Conservation (phyloP, 768 basidiomycete genomes). For the Coprinopsis marcescibilis region DNA sequence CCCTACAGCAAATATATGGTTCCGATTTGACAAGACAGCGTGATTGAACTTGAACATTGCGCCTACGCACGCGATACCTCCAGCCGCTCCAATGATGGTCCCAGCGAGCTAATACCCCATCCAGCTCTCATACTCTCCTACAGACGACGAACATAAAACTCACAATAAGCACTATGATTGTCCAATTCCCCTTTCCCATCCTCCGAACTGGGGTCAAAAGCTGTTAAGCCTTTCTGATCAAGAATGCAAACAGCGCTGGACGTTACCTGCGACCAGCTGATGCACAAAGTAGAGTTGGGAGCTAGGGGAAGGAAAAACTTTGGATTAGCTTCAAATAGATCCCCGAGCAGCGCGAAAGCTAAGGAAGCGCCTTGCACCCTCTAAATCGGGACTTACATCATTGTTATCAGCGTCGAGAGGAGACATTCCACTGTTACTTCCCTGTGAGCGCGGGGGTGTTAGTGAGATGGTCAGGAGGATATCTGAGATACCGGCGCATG, state of each 20-base stretch:
- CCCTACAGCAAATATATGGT: slow-evolving; percentile 20
- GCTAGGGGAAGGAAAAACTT: too few species aligned
- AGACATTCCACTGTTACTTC: slow-evolving; percentile 35
- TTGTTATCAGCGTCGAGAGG: slow-evolving; percentile 35
- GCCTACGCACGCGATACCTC: slow-evolving; percentile 24
- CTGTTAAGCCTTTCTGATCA: too few species aligned
- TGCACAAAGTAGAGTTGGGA: slow-evolving; percentile 41
- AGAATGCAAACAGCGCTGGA: too few species aligned
- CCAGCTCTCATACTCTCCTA: too few species aligned
- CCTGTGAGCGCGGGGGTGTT: too few species aligned
- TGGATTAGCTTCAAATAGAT: too few species aligned
- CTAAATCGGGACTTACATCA: slow-evolving; percentile 27
- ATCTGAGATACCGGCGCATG: too few species aligned
- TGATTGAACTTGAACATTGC: slow-evolving; percentile 29
- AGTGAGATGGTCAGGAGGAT: too few species aligned
- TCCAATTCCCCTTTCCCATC: slow-evolving; percentile 19
- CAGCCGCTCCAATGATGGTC: slow-evolving; percentile 17
- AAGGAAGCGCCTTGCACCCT: background rate
- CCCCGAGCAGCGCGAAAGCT: background rate
- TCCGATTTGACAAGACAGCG: slow-evolving; percentile 25
- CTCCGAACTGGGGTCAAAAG: slow-evolving; percentile 24
- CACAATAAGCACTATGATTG: slow-evolving; percentile 25
- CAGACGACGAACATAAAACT: too few species aligned
- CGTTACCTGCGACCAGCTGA: slow-evolving; percentile 33
- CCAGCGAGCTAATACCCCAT: too few species aligned